phyloP scores from a whole-genome alignment of 1,139 yeast genomes.

The Suhomyces ambrosiae region DNA sequence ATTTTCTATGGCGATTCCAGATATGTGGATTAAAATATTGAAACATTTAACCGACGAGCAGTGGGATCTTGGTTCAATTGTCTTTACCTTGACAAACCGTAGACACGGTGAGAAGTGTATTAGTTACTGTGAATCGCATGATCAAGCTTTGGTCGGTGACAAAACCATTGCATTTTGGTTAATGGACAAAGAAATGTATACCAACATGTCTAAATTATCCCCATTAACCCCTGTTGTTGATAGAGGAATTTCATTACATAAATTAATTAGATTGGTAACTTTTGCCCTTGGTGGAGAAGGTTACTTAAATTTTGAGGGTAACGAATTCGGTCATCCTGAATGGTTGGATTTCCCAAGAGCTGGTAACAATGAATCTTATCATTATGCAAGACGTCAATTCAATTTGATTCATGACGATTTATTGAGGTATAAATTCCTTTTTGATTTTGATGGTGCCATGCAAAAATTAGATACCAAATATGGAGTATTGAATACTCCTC shows the following conservation, averaged over 20 bases:
- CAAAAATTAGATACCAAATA: conserved; percentile 70
- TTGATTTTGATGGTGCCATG: conserved; percentile 81
- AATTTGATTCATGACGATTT: conserved; percentile 78
- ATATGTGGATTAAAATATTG: conserved; percentile 95
- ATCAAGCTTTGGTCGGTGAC: conserved; percentile 97
- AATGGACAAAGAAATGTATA: conserved; percentile 98
- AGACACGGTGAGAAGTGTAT: conserved; percentile 88
- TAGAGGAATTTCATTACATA: conserved; percentile 88
- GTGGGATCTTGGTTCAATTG: conserved; percentile 86
- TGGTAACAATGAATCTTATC: conserved; percentile 86
- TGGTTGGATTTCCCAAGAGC: conserved; percentile 96
- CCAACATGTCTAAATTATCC: conserved; percentile 82
- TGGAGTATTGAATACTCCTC: conserved; percentile 74
- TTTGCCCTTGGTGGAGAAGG: conserved; percentile 95
- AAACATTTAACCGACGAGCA: conserved; percentile 85
- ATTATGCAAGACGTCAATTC: conserved; percentile 94
- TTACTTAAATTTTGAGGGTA: conserved; percentile 93
- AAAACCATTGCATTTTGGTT: conserved; percentile 96
- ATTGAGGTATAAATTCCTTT: conserved; percentile 75
- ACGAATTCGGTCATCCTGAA: conserved; percentile 98
- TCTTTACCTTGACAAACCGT: conserved; percentile 82
- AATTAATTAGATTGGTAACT: conserved; percentile 83
- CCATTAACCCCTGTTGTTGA: conserved; percentile 78
- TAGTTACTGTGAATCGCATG: conserved; percentile 94
- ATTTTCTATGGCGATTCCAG: conserved; percentile 96